Evolutionary conservation across 1,284 basidiomycete genomes (phyloP), one percentile per base, ranked within the genome.

Genomic region (Austropuccinia psidii): DNA sequence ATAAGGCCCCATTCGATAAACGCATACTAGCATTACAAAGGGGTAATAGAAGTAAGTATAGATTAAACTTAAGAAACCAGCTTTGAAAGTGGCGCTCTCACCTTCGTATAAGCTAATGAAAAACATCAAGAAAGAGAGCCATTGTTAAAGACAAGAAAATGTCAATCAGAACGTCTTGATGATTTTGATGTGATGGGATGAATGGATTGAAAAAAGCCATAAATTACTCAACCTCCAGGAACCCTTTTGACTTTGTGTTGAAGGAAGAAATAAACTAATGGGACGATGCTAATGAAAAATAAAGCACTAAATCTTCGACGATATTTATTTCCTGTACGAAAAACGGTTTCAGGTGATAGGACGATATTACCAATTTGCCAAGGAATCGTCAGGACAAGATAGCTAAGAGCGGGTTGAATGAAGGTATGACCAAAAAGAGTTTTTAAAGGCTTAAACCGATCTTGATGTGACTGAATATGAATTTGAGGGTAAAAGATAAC

Each of bases 1-100:
- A 94, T 91, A 61, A 94, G 85, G 1, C 84, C 83, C 91, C 91
- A 95, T 81, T 95, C 91, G 76, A 91, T 90, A 80, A 93, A 88
- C 62, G 88, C 86, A 78, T 93, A 95, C 62, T 83, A 83, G 0
- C 90, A 91, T 81, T 93, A 94, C 11, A 91, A 19, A 35, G 21
- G 24, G 27, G 19, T 13, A 17, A 49, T 50, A 8, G 52, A 3
- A 45, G 2, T 27, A 57, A n/a, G 29, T 5, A 2, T 11, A 45
- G 17, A 33, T 27, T 52, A 15, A 66, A 49, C 43, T 2, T 33
- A 33, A 15, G 27, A 66, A 1, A n/a, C 4, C 29, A n/a, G n/a
- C 24, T 5, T 19, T 15, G 5, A 7, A 52, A 41, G 9, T 17
- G 45, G 15, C 31, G 35, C 43, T 4, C 60, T 69, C 29, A 60